phyloP scores from a whole-genome alignment of 768 basidiomycete genomes.

The Rubroboletus satanas region DNA sequence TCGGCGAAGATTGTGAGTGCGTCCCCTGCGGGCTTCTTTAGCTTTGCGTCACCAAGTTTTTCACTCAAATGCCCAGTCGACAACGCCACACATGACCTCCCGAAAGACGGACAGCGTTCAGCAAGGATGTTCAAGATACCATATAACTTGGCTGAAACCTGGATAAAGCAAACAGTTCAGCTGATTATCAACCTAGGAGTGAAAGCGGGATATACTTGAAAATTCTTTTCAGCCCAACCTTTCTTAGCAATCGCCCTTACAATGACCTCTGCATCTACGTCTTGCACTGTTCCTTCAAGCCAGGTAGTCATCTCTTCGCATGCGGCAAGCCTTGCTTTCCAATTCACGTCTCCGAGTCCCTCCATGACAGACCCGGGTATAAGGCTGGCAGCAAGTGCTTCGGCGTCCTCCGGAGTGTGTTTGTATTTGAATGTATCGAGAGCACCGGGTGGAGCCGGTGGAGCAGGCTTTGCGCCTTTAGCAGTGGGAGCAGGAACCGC shows the following conservation, averaged over 20 bases:
- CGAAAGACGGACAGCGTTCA: conserved; percentile 76
- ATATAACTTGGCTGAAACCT: conserved; percentile 93
- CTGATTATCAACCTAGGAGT: not conserved
- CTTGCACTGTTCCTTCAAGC: conserved; percentile 64
- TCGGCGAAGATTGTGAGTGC: conserved; percentile 80
- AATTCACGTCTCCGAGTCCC: conserved; percentile 81
- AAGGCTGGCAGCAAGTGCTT: conserved; percentile 64
- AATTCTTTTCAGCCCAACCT: conserved; percentile 98
- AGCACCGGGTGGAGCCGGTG: conserved; percentile 46
- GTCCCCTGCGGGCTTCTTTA: conserved; percentile 96
- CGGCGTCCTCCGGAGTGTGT: conserved; percentile 90
- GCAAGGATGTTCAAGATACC: conserved; percentile 70
- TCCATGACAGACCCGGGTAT: conserved; percentile 69
- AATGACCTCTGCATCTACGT: conserved; percentile 82
- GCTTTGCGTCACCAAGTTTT: conserved; percentile 92
- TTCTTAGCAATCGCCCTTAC: conserved; percentile 86
- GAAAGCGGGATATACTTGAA: conserved; percentile 59
- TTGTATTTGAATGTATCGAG: conserved; percentile 89
- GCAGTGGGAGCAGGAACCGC: conserved; percentile 36
- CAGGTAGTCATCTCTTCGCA: conserved; percentile 83
- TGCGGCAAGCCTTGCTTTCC: conserved; percentile 88
- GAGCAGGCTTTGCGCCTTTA: conserved; percentile 45
- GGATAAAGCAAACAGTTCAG: conserved; percentile 7
- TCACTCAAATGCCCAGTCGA: conserved; percentile 81
- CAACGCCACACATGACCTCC: conserved; percentile 78